Base-by-base conservation (phyloP, 2,329 filamentous ascomycete species). In the Sphaerulina vaccinii region DNA sequence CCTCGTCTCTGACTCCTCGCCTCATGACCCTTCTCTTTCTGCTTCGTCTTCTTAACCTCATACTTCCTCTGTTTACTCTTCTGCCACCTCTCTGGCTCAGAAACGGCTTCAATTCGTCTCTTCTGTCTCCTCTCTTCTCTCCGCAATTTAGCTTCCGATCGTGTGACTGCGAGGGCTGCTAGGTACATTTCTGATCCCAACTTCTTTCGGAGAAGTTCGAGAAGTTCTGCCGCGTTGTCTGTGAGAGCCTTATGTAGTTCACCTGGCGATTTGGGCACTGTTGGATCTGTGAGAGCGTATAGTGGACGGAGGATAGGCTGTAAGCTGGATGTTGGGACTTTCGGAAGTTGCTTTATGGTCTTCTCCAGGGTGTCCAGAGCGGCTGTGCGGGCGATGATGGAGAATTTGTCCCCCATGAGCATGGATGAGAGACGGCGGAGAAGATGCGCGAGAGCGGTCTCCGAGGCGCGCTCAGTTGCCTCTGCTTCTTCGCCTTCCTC, bases 71-170 rank as follows among this genome's bases (percentile, higher is more conserved):
- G 84, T 83, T 96, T 96, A 62, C 87, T 84, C 65, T 80, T 77
- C 22, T 85, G 88, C 62, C 84, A 84, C 67, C 79, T 86, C 73
- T 93, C 92, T 1, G 93, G 93, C 65, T 87, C 82, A 43, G 81
- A 81, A 19, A 99, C 84, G 9, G 88, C 88, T 68, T 95, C 91
- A 58, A 97, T 88, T 72, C 89, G 88, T 64, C 93, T 82, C 81
- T 99, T 99, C 58, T 79, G 82, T 48, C 86, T 83, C 58, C 95
- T 77, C 64, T 84, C 82, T 67, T 89, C 83, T 60, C 93, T 79
- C 64, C 86, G 83, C 58, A 80, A 79, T 65, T 81, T 82, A n/a
- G 93, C 84, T 13, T 79, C 80, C 46, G 87, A 84, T 54, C 89
- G 83, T 5, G 95, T 88, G 35, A 80, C 79, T 33, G 88, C 71